Conservation (phyloP, 2,329 filamentous ascomycete genomes). For the Teratosphaeria viscida region DNA sequence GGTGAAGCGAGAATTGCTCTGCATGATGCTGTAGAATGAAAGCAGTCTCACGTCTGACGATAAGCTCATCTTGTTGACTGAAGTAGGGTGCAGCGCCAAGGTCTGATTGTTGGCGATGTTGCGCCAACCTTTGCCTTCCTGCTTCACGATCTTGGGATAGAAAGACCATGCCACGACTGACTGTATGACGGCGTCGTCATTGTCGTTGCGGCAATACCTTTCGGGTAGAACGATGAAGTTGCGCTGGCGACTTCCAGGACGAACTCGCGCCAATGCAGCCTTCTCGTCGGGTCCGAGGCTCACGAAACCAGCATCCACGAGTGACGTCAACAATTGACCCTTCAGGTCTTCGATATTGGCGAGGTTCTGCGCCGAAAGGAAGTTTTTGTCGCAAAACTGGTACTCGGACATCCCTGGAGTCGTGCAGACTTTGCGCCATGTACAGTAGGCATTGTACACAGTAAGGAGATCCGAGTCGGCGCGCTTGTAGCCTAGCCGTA, state of each 20-base stretch:
- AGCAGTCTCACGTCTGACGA: conserved; percentile 56
- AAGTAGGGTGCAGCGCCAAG: conserved; percentile 77
- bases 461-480: conserved; percentile 88
- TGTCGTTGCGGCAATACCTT: conserved; percentile 62
- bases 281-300: conserved; percentile 65
- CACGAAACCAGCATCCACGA: conserved; percentile 78
- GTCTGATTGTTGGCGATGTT: conserved; percentile 89
- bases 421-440: conserved; percentile 77
- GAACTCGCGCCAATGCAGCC: conserved; percentile 54
- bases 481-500: conserved; percentile 66
- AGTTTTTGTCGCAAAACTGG: conserved; percentile 90
- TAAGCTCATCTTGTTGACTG: conserved; percentile 64
- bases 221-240: conserved; percentile 77
- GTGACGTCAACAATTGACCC: conserved; percentile 72
- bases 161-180: conserved; percentile 89
- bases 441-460: conserved; percentile 81
- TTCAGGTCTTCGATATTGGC: conserved; percentile 93
- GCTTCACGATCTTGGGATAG: conserved; percentile 81
- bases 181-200: conserved; percentile 67
- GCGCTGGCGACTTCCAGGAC: conserved; percentile 53
- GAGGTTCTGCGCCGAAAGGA: conserved; percentile 77
- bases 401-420: conserved; percentile 63
- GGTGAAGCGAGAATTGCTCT: conserved; percentile 69
- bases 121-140: conserved; percentile 76
- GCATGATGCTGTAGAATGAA: conserved; percentile 96